Conservation (phyloP, 768 basidiomycete species). For the Agaricus subrufescens region DNA sequence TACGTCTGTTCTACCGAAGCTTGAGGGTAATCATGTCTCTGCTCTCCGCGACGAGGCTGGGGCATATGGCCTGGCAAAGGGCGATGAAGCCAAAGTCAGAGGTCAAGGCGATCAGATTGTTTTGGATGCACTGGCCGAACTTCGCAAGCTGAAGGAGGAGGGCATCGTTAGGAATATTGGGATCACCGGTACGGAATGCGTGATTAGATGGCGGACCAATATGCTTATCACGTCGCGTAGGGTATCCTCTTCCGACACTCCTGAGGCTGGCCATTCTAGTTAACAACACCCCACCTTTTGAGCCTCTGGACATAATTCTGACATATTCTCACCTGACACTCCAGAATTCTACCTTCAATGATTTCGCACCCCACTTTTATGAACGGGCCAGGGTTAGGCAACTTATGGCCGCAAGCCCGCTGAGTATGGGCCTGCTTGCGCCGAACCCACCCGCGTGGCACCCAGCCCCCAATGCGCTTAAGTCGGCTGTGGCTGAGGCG, state of each 20-base stretch:
- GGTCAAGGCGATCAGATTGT: conserved; percentile 73
- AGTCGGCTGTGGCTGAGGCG: conserved; percentile 36
- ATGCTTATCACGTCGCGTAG: conserved; percentile 29
- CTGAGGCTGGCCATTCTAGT: conserved; percentile 78
- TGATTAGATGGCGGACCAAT: not conserved
- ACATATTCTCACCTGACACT: conserved; percentile 80
- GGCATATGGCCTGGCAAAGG: conserved; percentile 61
- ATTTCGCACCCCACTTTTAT: conserved; percentile 53
- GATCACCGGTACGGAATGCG: conserved; percentile 56
- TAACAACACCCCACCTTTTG: conserved; percentile 57
- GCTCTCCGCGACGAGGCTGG: conserved; percentile 51
- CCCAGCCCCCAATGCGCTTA: conserved; percentile 57
- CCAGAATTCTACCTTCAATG: conserved; percentile 59
- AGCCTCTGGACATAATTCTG: conserved; percentile 73
- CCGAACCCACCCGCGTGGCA: conserved; percentile 63
- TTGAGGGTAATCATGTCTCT: conserved; percentile 48
- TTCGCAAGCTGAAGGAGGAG: conserved; percentile 65
- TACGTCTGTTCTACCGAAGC: conserved; percentile 41
- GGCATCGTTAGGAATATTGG: conserved; percentile 73
- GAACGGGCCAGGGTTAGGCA: conserved; percentile 62
- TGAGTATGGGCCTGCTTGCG: conserved; percentile 80
- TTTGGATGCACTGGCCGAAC: conserved; percentile 60
- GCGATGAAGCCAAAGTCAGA: conserved; percentile 49
- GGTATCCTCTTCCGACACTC: conserved; percentile 79
- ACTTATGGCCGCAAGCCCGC: conserved; percentile 73